Conservation (phyloP, 2,329 filamentous ascomycete genomes). For the Ophiocordyceps camponoti-leonardi region DNA sequence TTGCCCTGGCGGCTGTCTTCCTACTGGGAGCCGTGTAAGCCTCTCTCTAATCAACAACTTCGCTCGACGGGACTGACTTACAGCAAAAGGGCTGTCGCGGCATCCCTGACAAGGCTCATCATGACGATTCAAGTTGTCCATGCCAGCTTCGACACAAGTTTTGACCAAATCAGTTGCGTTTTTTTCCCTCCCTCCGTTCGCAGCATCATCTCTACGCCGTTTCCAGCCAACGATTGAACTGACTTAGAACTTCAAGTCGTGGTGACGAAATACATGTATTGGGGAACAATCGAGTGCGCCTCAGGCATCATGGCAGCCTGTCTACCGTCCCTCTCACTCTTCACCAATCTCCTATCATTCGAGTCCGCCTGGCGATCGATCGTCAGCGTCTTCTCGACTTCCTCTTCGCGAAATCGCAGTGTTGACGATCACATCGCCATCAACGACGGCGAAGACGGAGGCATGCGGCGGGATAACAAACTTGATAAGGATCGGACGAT, state of each 20-base stretch:
- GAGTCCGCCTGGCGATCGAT: no score
- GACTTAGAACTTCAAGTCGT: background rate
- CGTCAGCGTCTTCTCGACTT: no score
- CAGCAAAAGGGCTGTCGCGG: background rate
- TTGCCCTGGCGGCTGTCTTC: background rate
- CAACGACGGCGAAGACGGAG: no score
- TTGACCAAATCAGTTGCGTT: background rate
- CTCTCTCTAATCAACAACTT: no score
- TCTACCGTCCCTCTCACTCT: background rate
- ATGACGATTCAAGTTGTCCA: background rate
- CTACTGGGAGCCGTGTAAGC: background rate
- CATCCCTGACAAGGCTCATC: background rate
- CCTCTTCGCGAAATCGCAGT: no score
- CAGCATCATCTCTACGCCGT: no score
- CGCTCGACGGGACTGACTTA: no score
- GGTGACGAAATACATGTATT: background rate
- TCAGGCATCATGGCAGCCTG: background rate
- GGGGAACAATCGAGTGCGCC: background rate
- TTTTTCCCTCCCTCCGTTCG: background rate
- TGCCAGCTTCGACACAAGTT: background rate
- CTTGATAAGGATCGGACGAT: no score
- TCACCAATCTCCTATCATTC: no score
- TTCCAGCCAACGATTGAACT: background rate
- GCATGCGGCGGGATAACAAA: no score
- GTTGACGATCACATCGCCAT: no score